Evolutionary conservation across 148 eudicot genomes (phyloP).

Genomic region (Rhododendron mucronatum): DNA sequence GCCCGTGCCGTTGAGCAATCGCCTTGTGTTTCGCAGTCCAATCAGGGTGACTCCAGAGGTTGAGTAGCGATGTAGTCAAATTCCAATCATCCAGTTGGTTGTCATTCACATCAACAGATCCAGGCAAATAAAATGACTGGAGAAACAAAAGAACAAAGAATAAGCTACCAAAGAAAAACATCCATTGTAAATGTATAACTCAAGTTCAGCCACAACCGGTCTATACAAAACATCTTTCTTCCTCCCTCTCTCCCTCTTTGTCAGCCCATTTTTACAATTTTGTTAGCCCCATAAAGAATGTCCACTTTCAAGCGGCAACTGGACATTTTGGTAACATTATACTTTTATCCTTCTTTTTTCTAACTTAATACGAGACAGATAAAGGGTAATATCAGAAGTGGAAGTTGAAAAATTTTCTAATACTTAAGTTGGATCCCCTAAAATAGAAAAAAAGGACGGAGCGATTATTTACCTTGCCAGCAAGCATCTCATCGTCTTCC

Average conservation of each 20-base stretch:
- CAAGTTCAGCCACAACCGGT: not conserved
- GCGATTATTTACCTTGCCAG: constrained; percentile 54
- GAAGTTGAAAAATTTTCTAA: not conserved
- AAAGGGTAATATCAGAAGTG: not conserved
- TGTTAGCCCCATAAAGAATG: not conserved
- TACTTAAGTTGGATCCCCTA: not conserved
- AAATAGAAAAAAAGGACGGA: not conserved
- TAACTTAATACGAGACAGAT: not conserved
- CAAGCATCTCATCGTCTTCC: constrained; percentile 69
- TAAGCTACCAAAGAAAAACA: not conserved
- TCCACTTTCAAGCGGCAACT: not conserved
- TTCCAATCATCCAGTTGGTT: constrained; percentile 93
- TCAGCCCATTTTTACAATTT: not conserved
- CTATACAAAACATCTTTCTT: not conserved
- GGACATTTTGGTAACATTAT: not conserved
- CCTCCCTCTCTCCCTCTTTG: not conserved
- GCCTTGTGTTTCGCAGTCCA: constrained; percentile 60
- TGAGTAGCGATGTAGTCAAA: constrained; percentile 51
- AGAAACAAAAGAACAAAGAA: not conserved
- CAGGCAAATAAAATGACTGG: constrained; percentile 94
- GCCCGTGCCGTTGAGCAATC: constrained; percentile 62
- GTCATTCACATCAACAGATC: constrained; percentile 70
- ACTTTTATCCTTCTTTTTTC: not conserved
- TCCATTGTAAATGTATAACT: not conserved
- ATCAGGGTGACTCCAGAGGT: constrained; percentile 81